Evolutionary conservation across 768 basidiomycete genomes (phyloP), one percentile per base, ranked within the genome.

Genomic region (Glaciozyma antarctica): DNA sequence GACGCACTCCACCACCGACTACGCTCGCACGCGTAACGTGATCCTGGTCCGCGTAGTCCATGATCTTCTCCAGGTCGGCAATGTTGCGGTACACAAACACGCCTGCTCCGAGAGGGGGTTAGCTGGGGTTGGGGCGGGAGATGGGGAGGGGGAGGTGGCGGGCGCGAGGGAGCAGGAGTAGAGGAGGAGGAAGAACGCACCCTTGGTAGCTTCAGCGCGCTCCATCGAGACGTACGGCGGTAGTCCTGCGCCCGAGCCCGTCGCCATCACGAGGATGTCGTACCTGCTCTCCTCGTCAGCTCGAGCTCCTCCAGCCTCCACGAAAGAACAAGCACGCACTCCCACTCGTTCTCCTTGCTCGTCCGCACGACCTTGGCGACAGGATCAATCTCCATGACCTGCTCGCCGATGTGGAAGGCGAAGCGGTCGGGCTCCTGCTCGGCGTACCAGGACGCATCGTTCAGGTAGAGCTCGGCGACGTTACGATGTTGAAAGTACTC

Each of bases 51-150:
- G 84, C 79, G 71, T 84, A 87, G n/a, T 76, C 71, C 56, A 86
- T 81, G 64, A 88, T 84, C 8, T 75, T 78, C 62, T 86, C 81
- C 49, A 88, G 77, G 72, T 88, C 87, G 26, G 83, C 76, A 53
- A 88, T 82, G 66, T 83, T 86, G 41, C 87, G 82, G 72, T 88
- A 88, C 0, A 86, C 85, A 65, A 87, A 87, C 3, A 85, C 76
- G 5, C 55, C 55, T 56, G 38, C 6, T 12, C n/a, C 21, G 34
- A 1, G 54, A 41, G 9, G 12, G 28, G 55, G 22, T 38, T 8
- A 56, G 55, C 30, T 16, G 30, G 51, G 10, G 21, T 48, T 21
- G 16, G 47, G 13, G 5, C 10, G 38, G 38, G 2, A 2, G 38
- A 12, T 12, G 38, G 38, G 38, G 38, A 41, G 10, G 34, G 5